Evolutionary conservation across 352 stramenopile genomes (phyloP), one percentile per base, ranked within the genome.

Genomic region (Blastocystis sp.): DNA sequence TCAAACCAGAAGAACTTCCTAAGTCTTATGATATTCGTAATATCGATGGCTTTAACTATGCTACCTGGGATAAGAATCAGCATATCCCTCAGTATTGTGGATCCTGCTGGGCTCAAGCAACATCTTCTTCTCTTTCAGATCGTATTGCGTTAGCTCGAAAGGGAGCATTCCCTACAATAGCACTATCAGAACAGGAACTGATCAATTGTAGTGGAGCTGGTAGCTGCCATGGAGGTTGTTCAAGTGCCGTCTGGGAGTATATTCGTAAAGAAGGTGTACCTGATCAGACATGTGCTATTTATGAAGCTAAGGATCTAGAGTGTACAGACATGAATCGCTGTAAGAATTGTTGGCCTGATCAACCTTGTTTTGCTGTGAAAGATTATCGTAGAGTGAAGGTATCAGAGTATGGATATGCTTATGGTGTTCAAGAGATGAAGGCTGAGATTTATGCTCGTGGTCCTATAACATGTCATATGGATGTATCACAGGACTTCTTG

Each of bases 31-130:
- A 85, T 67, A 85, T 66, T 21, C 92, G 93, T 59, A 93, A 98
- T 88, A 90, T 98, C 0, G 91, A 96, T 86, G 95, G 95, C 59
- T 93, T 92, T 86, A 95, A 93, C 89, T 98, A 94, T 89, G 91
- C 97, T 21, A 98, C 95, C n/a, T 96, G 94, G 91, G 94, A 95
- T 89, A 95, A 97, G 88, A 99, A 99, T 90, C 96, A 99, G 89
- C 96, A 99, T 90, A 97, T 98, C 75, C 95, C 95, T 32, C 90
- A 93, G 89, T 96, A 95, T 89, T 96, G 93, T 88, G 93, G 93
- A 80, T 93, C 92, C 16, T 95, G 92, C 89, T 95, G 92, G 92
- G 90, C 92, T 1, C 94, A 95, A 87, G 90, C 91, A 92, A 75
- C 63, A 89, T 88, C 16, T 9, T 43, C 16, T 6, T 63, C 67